Evolutionary conservation across 345 rosid genomes (phyloP).

Genomic region (Brassica napus): Da-Ae NC_063452.1:55142501-55143000

Average conservation of each 20-base stretch:
- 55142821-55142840: no score
- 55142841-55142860: no score
- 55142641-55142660: slow-evolving; percentile 37
- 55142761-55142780: no score
- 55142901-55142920: no score
- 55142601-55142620: slow-evolving; percentile 18
- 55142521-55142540: background rate
- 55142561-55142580: background rate
- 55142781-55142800: no score
- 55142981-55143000: no score
- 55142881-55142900: no score
- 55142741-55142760: slow-evolving; percentile 29
- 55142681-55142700: slow-evolving; percentile 5
- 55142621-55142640: slow-evolving; percentile 32
- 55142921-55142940: no score
- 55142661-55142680: background rate
- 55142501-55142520: slow-evolving; percentile 14
- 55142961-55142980: no score
- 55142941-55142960: no score
- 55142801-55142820: no score
- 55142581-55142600: background rate
- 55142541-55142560: background rate
- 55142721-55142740: slow-evolving; percentile 22
- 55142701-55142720: slow-evolving; percentile 28
- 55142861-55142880: no score